Conservation (phyloP, 192 early-diverging fungal genomes). For the Coemansia sp. region DNA sequence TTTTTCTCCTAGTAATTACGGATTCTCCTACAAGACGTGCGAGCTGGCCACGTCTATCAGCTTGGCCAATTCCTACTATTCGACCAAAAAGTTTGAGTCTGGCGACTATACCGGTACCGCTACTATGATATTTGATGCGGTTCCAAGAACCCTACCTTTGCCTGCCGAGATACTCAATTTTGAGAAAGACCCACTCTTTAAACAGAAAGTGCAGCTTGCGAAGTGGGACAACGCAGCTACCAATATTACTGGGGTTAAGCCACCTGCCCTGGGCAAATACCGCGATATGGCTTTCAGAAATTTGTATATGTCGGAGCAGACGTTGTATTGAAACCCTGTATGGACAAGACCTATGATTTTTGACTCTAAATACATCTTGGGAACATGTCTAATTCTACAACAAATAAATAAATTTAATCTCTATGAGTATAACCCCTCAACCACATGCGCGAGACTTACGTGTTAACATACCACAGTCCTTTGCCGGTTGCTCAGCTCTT, state of each 20-base stretch:
- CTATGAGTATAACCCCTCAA: too few species aligned
- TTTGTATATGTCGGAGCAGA: slow-evolving; percentile 1
- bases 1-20: slow-evolving; percentile 43
- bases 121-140: too few species aligned
- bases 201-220: slow-evolving; percentile 60
- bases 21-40: slow-evolving; percentile 59
- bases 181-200: slow-evolving; percentile 59
- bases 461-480: neutral
- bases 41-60: slow-evolving; percentile 61
- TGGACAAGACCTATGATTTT: neutral
- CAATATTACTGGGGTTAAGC: slow-evolving; percentile 51
- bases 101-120: too few species aligned
- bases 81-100: slow-evolving; percentile 34
- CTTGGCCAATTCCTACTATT: slow-evolving; percentile 61
- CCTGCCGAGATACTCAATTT: slow-evolving; percentile 51
- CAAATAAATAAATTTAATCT: too few species aligned
- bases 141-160: slow-evolving; percentile 3
- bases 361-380: neutral
- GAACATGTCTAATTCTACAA: too few species aligned
- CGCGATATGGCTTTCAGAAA: slow-evolving; percentile 49
- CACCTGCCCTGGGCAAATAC: slow-evolving; percentile 57
- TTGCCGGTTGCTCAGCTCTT: neutral
- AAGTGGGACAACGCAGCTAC: slow-evolving; percentile 62
- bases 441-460: neutral
- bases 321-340: neutral